A percentile compares a stretch with the other conserved stretches of the same genome.
Conservation (phyloP, 129 eudicot species). For the Flaveria linearis region DNA sequence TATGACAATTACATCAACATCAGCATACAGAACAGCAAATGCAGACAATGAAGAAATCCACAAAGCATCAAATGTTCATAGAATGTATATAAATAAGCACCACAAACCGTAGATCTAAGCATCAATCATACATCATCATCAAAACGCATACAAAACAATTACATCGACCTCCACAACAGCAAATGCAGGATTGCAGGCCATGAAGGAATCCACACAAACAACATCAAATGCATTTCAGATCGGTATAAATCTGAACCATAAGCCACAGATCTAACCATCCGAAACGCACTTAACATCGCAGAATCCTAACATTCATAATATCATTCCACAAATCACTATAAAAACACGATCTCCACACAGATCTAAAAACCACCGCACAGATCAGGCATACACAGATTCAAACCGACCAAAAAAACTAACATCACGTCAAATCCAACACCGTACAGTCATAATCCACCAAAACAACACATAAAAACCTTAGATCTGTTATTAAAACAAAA, state of each 20-base stretch:
- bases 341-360: neutral
- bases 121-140: neutral
- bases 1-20: neutral
- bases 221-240: neutral
- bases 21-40: neutral
- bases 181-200: neutral
- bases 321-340: neutral
- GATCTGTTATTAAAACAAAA: neutral
- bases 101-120: neutral
- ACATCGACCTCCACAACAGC: neutral
- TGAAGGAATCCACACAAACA: neutral
- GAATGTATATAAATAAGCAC: neutral
- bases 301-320: neutral
- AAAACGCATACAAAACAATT: neutral
- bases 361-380: neutral
- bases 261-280: conserved; percentile 10
- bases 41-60: neutral
- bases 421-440: neutral
- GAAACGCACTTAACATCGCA: neutral
- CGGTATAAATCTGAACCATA: neutral
- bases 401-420: neutral
- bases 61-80: neutral
- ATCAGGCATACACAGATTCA: neutral
- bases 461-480: neutral
- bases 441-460: neutral